phyloP scores from a whole-genome alignment of 2,329 filamentous ascomycete genomes.

The Epichloe sibirici region DNA sequence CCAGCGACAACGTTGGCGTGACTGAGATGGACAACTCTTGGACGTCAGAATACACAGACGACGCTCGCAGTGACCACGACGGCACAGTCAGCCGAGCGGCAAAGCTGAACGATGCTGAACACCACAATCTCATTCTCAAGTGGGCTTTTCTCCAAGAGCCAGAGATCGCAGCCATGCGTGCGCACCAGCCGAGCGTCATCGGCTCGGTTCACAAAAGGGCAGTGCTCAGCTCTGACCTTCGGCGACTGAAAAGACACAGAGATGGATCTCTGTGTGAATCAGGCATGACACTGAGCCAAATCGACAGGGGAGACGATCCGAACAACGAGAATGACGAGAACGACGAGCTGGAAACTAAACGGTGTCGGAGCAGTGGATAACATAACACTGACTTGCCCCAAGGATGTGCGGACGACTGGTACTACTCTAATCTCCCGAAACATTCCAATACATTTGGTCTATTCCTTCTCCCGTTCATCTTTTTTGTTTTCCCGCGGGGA shows the following conservation, averaged over 20 bases:
- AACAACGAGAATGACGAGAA: neutral
- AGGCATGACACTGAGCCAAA: neutral
- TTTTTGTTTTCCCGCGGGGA: too few relatives aligned
- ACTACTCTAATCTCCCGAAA: too few relatives aligned
- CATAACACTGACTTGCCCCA: neutral
- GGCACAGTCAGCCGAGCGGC: neutral
- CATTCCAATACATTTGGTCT: too few relatives aligned
- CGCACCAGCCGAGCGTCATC: neutral
- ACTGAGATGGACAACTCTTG: neutral
- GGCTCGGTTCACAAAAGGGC: neutral
- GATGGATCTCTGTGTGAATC: neutral
- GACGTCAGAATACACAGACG: neutral
- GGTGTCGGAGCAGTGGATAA: neutral
- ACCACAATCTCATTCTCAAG: conserved; percentile 1
- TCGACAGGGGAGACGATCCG: too few relatives aligned
- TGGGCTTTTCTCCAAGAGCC: conserved; percentile 4
- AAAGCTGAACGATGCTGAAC: neutral
- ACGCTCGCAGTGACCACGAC: too few relatives aligned
- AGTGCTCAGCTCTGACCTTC: neutral
- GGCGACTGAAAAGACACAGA: neutral
- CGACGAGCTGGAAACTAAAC: neutral
- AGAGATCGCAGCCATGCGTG: conserved; percentile 1
- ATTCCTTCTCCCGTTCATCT: too few relatives aligned
- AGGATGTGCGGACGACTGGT: too few relatives aligned
- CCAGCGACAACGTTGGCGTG: neutral